Conservation (phyloP, 805 yeast species). For the Teunomyces kruisii region DNA sequence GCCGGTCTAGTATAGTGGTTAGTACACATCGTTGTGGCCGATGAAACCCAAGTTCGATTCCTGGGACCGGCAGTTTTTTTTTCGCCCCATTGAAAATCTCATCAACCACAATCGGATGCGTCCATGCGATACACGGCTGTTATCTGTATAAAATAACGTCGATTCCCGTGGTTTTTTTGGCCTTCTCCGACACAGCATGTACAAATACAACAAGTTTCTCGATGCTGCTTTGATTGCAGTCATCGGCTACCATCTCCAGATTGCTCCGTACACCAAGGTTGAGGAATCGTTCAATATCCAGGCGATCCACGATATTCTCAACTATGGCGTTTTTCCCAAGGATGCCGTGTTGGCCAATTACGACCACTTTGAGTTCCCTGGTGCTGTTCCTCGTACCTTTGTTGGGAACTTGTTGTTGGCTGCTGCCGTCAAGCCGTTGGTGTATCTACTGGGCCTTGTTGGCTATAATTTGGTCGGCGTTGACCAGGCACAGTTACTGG, state of each 20-base stretch:
- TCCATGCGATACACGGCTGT: conserved; percentile 1
- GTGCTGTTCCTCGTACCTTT: conserved; percentile 86
- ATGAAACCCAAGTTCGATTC: conserved; percentile 74
- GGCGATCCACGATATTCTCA: conserved; percentile 79
- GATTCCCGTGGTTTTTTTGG: not conserved
- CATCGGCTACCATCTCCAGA: conserved; percentile 48
- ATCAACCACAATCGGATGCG: not conserved
- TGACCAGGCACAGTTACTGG: conserved; percentile 16
- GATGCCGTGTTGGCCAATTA: conserved; percentile 39
- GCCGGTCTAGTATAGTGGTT: conserved; percentile 62
- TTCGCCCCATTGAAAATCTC: conserved; percentile 1
- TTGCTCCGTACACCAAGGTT: conserved; percentile 85
- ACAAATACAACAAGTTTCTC: conserved; percentile 16
- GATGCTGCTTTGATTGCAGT: conserved; percentile 34
- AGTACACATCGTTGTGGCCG: conserved; percentile 76
- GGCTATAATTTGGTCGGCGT: conserved; percentile 38
- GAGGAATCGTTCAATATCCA: conserved; percentile 93
- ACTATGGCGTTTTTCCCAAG: conserved; percentile 51
- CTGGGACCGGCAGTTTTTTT: conserved; percentile 60
- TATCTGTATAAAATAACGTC: not conserved
- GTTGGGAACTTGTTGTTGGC: conserved; percentile 65
- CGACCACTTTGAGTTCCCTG: conserved; percentile 82
- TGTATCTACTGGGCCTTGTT: conserved; percentile 21
- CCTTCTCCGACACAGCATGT: conserved; percentile 11
- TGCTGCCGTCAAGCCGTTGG: conserved; percentile 38